A percentile compares a stretch with the other conserved stretches of the same genome.
These are phyloP conservation scores for Cercophora samala DNA, from an alignment of 495 filamentous ascomycete species.

Conservation along the genomic window DNA sequence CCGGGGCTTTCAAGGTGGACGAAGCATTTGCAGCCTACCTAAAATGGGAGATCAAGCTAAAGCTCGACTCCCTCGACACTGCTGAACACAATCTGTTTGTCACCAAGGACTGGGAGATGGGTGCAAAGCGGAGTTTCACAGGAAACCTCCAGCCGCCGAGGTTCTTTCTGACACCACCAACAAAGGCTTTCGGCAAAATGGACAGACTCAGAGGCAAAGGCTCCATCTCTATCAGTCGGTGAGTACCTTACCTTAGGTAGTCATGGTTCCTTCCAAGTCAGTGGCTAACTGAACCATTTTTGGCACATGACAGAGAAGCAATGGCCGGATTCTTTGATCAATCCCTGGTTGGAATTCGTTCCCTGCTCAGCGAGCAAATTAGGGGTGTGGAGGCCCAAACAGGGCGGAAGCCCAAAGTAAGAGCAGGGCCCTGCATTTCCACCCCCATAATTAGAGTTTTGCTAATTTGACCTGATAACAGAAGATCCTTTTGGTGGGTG, in stretches of 20 bases:
- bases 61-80: conserved; percentile 13
- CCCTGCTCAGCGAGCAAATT: conserved; percentile 11
- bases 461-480: not conserved
- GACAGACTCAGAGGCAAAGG: conserved; percentile 4
- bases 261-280: not conserved
- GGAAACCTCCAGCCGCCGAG: conserved; percentile 6
- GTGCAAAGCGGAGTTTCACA: conserved; percentile 25
- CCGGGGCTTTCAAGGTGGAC: conserved; percentile 28
- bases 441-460: not conserved
- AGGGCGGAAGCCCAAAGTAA: not conserved
- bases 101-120: conserved; percentile 29
- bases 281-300: not conserved
- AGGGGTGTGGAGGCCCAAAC: not conserved
- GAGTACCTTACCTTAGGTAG: too few species aligned
- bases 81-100: conserved; percentile 22
- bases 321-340: conserved; percentile 12
- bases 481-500: conserved; percentile 31
- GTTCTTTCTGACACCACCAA: conserved; percentile 21
- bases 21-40: conserved; percentile 25
- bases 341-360: not conserved
- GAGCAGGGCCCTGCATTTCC: not conserved
- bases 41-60: conserved; percentile 18
- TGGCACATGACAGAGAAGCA: conserved; percentile 1
- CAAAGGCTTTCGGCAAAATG: conserved; percentile 9
- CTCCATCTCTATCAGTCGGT: not conserved